phyloP scores from a whole-genome alignment of 345 rosid species.

The Rhizophora apiculata region DNA sequence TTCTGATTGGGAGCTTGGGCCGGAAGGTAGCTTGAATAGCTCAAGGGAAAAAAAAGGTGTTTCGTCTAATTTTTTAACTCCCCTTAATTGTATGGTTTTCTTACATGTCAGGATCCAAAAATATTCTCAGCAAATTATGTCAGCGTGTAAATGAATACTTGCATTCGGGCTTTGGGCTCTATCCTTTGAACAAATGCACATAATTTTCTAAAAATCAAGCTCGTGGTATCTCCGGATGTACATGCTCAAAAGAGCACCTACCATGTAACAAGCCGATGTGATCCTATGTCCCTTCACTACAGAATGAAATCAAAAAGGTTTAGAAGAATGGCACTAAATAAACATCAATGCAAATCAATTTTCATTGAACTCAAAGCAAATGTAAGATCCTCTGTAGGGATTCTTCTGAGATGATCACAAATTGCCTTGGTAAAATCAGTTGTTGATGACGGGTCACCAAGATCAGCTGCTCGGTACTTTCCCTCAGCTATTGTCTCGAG shows the following conservation, averaged over 20 bases:
- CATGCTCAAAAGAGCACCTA: neutral
- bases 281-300: constrained; percentile 15
- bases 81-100: too few relatives aligned
- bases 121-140: too few relatives aligned
- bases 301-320: constrained; percentile 8
- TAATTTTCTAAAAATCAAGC: too few relatives aligned
- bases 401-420: constrained; percentile 68
- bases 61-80: too few relatives aligned
- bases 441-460: constrained; percentile 75
- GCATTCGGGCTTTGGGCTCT: too few relatives aligned
- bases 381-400: constrained; percentile 21
- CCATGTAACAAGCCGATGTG: constrained; percentile 7
- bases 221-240: too few relatives aligned
- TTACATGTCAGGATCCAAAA: too few relatives aligned
- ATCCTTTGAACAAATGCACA: too few relatives aligned
- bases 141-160: too few relatives aligned
- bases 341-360: constrained; percentile 8
- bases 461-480: constrained; percentile 87
- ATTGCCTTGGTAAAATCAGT: constrained; percentile 89
- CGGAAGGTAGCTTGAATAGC: too few relatives aligned
- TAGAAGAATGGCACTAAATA: constrained; percentile 7
- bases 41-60: too few relatives aligned
- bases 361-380: constrained; percentile 12
- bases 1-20: too few relatives aligned
- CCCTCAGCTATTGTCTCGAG: constrained; percentile 84